Percentiles rank a stretch among this genome's conserved stretches.
These are phyloP conservation scores for Omphalotus guepiniiformis DNA, from an alignment of 768 basidiomycete species.

Conservation along the genomic window DNA sequence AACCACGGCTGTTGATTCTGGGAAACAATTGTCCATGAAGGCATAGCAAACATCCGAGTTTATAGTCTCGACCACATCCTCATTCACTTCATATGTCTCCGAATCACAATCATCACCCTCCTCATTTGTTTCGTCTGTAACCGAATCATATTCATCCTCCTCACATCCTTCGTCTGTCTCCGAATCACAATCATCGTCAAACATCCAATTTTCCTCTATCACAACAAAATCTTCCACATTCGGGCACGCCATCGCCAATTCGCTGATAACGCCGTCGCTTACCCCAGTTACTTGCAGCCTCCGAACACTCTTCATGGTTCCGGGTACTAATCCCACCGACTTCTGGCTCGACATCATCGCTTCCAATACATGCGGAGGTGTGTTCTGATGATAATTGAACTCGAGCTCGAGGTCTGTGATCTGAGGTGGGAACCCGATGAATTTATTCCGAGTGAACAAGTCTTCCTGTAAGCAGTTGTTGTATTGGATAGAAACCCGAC, in stretches of 20 bases:
- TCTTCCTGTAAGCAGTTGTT: neutral
- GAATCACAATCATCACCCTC: too few relatives aligned
- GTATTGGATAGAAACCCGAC: neutral
- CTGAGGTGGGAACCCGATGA: neutral
- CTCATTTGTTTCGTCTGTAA: too few relatives aligned
- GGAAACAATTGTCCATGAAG: neutral
- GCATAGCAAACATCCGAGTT: too few relatives aligned
- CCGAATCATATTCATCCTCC: too few relatives aligned
- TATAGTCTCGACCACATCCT: neutral
- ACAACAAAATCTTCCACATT: neutral
- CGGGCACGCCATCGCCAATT: neutral
- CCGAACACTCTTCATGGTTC: neutral
- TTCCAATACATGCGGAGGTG: neutral
- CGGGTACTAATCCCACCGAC: neutral
- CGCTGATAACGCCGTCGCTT: neutral
- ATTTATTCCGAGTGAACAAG: slow-evolving; percentile 1
- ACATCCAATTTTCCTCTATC: neutral
- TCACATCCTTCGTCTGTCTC: neutral
- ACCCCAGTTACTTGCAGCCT: neutral
- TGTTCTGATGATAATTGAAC: neutral
- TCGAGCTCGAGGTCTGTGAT: slow-evolving; percentile 1
- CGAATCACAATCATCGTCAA: too few relatives aligned
- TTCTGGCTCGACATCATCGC: neutral
- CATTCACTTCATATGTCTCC: too few relatives aligned
- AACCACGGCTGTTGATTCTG: neutral